A percentile compares a stretch with the other conserved stretches of the same genome.
phyloP scores from a whole-genome alignment of 768 basidiomycete genomes.

The Boletus rex-veris region DNA sequence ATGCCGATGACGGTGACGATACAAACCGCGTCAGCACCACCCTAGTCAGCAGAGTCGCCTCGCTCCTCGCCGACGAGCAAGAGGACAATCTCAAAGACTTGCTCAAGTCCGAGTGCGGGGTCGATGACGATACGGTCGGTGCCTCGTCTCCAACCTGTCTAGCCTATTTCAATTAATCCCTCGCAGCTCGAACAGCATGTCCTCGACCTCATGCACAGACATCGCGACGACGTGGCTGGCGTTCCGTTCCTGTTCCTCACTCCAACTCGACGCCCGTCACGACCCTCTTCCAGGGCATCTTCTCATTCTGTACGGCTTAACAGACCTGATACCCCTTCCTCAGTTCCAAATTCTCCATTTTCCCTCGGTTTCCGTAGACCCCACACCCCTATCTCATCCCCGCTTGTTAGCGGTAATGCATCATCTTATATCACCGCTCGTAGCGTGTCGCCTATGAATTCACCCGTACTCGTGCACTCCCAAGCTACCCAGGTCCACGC shows the following conservation, averaged over 20 bases:
- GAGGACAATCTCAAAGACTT: slow-evolving; percentile 82
- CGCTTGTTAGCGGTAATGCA: slow-evolving; percentile 56
- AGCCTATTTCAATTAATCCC: slow-evolving; percentile 18
- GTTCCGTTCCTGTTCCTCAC: slow-evolving; percentile 83
- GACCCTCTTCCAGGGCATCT: slow-evolving; percentile 78
- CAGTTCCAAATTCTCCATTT: slow-evolving; percentile 75
- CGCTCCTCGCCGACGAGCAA: slow-evolving; percentile 72
- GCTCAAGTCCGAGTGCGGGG: slow-evolving; percentile 65
- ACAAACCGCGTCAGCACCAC: slow-evolving; percentile 51
- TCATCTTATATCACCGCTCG: slow-evolving; percentile 54
- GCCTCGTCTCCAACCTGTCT: slow-evolving; percentile 6
- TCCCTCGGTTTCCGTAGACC: slow-evolving; percentile 71
- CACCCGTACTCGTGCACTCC: slow-evolving; percentile 59
- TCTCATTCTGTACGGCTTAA: slow-evolving; percentile 63
- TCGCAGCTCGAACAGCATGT: slow-evolving; percentile 80
- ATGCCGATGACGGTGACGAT: slow-evolving; percentile 57
- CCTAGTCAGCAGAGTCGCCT: slow-evolving; percentile 69
- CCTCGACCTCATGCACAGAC: slow-evolving; percentile 94
- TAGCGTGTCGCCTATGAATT: slow-evolving; percentile 58
- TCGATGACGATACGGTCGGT: slow-evolving; percentile 68
- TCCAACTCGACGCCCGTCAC: slow-evolving; percentile 73
- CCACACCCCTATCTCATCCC: slow-evolving; percentile 76
- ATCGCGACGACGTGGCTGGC: slow-evolving; percentile 79
- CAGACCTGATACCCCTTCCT: slow-evolving; percentile 73
- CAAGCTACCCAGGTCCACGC: slow-evolving; percentile 52